These are phyloP conservation scores for Chalciporus sp. DNA, from an alignment of 1,284 basidiomycete species.

Conservation along the genomic window DNA sequence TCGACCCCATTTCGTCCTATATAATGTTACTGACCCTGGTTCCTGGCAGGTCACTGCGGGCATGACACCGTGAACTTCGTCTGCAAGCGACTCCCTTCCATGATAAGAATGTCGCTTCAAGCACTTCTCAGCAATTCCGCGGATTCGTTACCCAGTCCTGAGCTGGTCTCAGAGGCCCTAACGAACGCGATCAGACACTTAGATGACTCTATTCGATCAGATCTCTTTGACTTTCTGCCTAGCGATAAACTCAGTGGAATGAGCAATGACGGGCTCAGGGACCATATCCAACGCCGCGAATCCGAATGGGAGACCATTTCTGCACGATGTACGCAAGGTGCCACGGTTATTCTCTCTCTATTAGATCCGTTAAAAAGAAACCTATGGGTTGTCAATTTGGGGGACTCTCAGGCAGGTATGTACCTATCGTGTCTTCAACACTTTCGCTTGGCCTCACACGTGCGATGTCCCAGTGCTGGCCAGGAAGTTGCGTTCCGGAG, in stretches of 20 bases:
- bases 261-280: conserved; percentile 26
- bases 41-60: conserved; percentile 56
- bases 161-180: conserved; percentile 47
- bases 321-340: conserved; percentile 58
- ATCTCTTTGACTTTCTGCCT: conserved; percentile 49
- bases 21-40: conserved; percentile 12
- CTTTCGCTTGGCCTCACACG: conserved; percentile 12
- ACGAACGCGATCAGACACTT: conserved; percentile 43
- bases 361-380: conserved; percentile 52
- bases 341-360: conserved; percentile 61
- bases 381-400: conserved; percentile 68
- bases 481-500: conserved; percentile 38
- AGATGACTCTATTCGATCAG: conserved; percentile 45
- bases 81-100: conserved; percentile 45
- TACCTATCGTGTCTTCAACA: neutral
- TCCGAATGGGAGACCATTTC: conserved; percentile 34
- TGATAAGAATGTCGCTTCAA: conserved; percentile 47
- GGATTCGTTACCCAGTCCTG: conserved; percentile 33
- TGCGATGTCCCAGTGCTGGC: conserved; percentile 45
- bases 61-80: conserved; percentile 60
- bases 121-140: conserved; percentile 37
- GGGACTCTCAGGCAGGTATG: conserved; percentile 65
- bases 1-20: neutral
- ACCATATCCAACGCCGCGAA: conserved; percentile 26
- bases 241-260: conserved; percentile 32